phyloP scores from a whole-genome alignment of 1,284 basidiomycete genomes.

The Trichosporon sp. region DNA sequence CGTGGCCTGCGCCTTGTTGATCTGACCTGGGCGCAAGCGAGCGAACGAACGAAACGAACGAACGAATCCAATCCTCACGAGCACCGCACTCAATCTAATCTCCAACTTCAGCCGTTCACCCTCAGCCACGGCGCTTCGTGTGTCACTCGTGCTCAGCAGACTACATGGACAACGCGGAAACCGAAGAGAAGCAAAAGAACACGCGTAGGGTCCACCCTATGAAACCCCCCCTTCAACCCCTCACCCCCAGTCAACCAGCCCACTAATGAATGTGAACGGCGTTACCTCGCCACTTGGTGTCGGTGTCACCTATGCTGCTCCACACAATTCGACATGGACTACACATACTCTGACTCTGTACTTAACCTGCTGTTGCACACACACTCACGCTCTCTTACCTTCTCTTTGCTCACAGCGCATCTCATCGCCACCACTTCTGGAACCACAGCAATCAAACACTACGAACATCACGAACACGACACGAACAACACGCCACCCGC shows the following conservation, averaged over 20 bases:
- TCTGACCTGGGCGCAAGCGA: no score
- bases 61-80: no score
- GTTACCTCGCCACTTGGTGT: conserved; percentile 2
- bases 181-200: conserved; percentile 16
- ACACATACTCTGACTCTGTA: conserved; percentile 2
- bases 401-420: background rate
- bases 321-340: background rate
- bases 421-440: background rate
- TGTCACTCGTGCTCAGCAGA: background rate
- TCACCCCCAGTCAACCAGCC: background rate
- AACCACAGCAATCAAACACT: background rate
- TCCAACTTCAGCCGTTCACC: background rate
- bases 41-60: no score
- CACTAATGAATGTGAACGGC: background rate
- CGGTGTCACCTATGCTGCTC: background rate
- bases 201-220: background rate
- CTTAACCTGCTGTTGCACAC: background rate
- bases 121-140: background rate
- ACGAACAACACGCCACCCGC: background rate
- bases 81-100: background rate
- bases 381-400: background rate
- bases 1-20: no score
- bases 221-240: background rate
- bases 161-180: background rate
- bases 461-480: no score